These are phyloP conservation scores for Annulohypoxylon moriforme DNA, from an alignment of 495 filamentous ascomycete genomes.

Conservation along the genomic window DNA sequence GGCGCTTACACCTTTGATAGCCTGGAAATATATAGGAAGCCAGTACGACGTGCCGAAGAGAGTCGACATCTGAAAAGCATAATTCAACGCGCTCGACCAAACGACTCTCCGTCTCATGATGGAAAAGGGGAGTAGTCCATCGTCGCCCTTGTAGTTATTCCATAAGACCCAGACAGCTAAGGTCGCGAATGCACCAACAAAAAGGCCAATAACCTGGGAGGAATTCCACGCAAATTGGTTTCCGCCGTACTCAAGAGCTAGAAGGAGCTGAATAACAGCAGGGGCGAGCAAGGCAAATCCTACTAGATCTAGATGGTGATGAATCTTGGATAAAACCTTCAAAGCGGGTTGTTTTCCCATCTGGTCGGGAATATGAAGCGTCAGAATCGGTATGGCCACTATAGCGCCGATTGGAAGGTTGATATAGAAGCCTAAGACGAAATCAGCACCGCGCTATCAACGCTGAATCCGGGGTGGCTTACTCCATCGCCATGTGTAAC, in stretches of 20 bases:
- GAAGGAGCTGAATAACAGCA: conserved; percentile 53
- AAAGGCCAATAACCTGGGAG: conserved; percentile 43
- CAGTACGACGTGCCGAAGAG: conserved; percentile 48
- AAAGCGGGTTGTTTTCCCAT: conserved; percentile 1
- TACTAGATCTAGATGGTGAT: conserved; percentile 12
- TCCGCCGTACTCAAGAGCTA: conserved; percentile 62
- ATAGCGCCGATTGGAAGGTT: conserved; percentile 44
- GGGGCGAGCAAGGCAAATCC: conserved; percentile 49
- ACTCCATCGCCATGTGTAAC: conserved; percentile 58
- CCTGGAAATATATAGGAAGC: conserved; percentile 75
- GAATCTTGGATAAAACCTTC: background rate
- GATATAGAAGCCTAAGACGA: conserved; percentile 67
- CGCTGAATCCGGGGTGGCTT: background rate
- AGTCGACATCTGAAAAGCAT: conserved; percentile 24
- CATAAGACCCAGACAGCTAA: conserved; percentile 55
- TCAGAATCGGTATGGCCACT: conserved; percentile 50
- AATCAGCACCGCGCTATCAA: conserved; percentile 38
- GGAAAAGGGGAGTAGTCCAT: conserved; percentile 50
- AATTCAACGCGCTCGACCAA: background rate
- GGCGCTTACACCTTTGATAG: conserved; percentile 59
- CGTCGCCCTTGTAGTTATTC: conserved; percentile 57
- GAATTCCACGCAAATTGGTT: conserved; percentile 56
- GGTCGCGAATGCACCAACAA: conserved; percentile 55
- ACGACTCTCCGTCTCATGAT: conserved; percentile 12
- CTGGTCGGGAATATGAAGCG: conserved; percentile 58